phyloP scores from a whole-genome alignment of 768 basidiomycete species.

The Obba rivulosa region DNA sequence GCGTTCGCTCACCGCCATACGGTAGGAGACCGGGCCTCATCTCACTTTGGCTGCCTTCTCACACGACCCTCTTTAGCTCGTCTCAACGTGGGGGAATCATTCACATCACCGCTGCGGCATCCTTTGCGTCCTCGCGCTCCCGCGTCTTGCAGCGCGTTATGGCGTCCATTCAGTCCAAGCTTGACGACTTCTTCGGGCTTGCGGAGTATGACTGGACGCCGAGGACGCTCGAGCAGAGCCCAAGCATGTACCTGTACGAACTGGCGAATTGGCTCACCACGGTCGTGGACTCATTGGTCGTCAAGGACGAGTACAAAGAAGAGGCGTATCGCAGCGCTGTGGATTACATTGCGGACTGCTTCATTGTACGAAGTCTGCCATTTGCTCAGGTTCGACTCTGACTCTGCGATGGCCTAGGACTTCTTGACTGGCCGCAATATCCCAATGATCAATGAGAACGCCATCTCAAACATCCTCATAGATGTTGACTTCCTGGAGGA shows the following conservation, averaged over 20 bases:
- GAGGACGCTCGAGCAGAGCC: constrained; percentile 58
- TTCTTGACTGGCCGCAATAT: constrained; percentile 76
- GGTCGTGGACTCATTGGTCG: constrained; percentile 83
- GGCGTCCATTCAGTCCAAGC: constrained; percentile 80
- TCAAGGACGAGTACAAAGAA: constrained; percentile 83
- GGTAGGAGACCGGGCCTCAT: constrained; percentile 37
- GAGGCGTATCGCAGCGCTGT: constrained; percentile 86
- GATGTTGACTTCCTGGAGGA: constrained; percentile 88
- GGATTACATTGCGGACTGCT: constrained; percentile 78
- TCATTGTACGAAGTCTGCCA: constrained; percentile 60
- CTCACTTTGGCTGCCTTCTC: not conserved
- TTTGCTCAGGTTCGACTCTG: not conserved
- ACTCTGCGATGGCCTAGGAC: constrained; percentile 38
- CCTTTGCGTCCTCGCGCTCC: constrained; percentile 66
- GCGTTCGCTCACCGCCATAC: constrained; percentile 73
- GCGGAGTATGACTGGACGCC: constrained; percentile 96
- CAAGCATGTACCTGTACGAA: constrained; percentile 93
- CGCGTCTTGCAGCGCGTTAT: constrained; percentile 74
- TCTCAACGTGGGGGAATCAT: constrained; percentile 82
- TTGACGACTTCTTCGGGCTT: constrained; percentile 93
- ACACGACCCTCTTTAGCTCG: constrained; percentile 43
- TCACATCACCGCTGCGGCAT: constrained; percentile 51
- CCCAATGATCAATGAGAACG: constrained; percentile 81
- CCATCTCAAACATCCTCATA: constrained; percentile 76
- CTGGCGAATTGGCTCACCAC: constrained; percentile 95